A percentile compares a stretch with the other conserved stretches of the same genome.
These are phyloP conservation scores for Eurotiales sp. DNA, from an alignment of 2,329 filamentous ascomycete species.

Conservation along the genomic window DNA sequence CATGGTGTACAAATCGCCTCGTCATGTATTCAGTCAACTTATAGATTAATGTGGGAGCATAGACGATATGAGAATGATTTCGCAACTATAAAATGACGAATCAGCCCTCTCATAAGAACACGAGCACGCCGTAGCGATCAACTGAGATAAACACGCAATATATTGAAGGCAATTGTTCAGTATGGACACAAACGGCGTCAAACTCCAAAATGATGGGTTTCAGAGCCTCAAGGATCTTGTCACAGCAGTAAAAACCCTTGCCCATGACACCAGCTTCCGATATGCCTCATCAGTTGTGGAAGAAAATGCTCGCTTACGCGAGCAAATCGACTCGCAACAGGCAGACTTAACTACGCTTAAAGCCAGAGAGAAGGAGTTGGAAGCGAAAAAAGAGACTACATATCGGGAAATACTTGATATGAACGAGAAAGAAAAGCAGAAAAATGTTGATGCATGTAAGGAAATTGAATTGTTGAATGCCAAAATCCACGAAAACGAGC, in stretches of 20 bases:
- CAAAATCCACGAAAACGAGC: not conserved
- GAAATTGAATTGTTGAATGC: not conserved
- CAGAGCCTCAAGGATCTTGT: not conserved
- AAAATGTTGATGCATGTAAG: not conserved
- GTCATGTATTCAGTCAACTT: not conserved
- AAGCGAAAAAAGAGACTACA: not conserved
- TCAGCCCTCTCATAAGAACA: not conserved
- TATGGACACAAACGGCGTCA: not conserved
- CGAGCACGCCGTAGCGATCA: not conserved
- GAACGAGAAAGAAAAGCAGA: conserved; percentile 3
- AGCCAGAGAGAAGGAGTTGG: not conserved
- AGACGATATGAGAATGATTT: not conserved
- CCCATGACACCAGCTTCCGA: conserved; percentile 3
- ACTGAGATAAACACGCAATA: not conserved
- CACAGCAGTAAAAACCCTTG: not conserved
- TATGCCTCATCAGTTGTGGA: not conserved
- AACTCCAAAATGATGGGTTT: not conserved
- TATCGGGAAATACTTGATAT: conserved; percentile 5
- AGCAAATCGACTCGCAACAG: not conserved
- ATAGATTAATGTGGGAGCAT: not conserved
- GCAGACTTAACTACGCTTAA: not conserved
- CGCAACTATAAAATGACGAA: not conserved
- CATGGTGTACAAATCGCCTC: not conserved
- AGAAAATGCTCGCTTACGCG: not conserved
- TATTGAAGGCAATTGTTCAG: not conserved